phyloP scores from a whole-genome alignment of 805 yeast species.

The Ogataea pignaliae region DNA sequence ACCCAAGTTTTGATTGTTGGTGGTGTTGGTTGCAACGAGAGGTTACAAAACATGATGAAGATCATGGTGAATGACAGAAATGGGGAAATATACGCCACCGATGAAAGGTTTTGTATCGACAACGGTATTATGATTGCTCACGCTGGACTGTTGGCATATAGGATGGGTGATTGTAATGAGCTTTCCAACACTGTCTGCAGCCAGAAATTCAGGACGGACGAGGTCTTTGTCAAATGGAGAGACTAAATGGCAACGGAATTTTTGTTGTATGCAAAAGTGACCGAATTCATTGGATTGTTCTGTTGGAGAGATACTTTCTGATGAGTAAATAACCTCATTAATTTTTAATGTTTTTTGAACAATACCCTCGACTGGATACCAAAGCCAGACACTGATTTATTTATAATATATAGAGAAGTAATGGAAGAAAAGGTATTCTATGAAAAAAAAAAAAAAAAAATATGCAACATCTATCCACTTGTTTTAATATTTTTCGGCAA shows the following conservation, averaged over 20 bases:
- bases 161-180: constrained; percentile 68
- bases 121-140: constrained; percentile 99
- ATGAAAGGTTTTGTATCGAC: constrained; percentile 94
- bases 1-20: constrained; percentile 92
- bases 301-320: too few species aligned
- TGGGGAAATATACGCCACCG: constrained; percentile 91
- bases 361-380: too few species aligned
- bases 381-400: too few species aligned
- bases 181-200: constrained; percentile 78
- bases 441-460: too few species aligned
- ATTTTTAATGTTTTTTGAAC: too few species aligned
- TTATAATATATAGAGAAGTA: too few species aligned
- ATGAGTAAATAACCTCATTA: too few species aligned
- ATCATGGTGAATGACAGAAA: constrained; percentile 84
- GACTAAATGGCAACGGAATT: constrained; percentile 31
- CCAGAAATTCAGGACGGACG: constrained; percentile 92
- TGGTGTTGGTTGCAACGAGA: constrained; percentile 94
- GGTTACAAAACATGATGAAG: constrained; percentile 96
- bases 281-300: too few species aligned
- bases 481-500: too few species aligned
- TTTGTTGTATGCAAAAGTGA: too few species aligned
- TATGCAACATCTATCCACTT: too few species aligned
- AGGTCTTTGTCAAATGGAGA: constrained; percentile 87
- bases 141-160: constrained; percentile 82
- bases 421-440: too few species aligned